Evolutionary conservation across 495 filamentous ascomycete species (phyloP).

Genomic region (Neurospora terricola): DNA sequence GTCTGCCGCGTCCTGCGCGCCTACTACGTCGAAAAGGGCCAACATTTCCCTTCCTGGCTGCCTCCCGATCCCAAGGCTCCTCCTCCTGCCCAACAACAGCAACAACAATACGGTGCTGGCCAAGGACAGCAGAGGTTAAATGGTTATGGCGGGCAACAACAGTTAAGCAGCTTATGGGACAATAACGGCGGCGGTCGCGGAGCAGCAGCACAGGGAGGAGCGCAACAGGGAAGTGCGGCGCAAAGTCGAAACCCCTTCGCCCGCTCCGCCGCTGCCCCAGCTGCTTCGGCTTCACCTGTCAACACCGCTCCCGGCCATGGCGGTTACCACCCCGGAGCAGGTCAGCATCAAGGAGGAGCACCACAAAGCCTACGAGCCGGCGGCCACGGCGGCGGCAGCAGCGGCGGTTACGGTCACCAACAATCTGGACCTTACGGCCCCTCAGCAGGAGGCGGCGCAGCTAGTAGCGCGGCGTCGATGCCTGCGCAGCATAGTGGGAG

Average conservation of each 20-base stretch:
- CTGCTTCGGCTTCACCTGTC: not conserved
- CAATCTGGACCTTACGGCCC: conserved; percentile 18
- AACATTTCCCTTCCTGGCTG: conserved; percentile 79
- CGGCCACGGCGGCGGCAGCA: not conserved
- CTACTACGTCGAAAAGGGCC: conserved; percentile 86
- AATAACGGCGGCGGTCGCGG: conserved; percentile 37
- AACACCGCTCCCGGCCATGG: conserved; percentile 39
- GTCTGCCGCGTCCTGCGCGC: conserved; percentile 89
- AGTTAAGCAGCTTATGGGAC: conserved; percentile 80
- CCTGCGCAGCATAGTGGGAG: not conserved
- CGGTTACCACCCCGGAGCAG: conserved; percentile 43
- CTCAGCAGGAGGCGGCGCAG: conserved; percentile 17
- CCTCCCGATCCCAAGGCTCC: conserved; percentile 72
- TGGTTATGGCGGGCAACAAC: conserved; percentile 17
- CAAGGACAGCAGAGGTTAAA: conserved; percentile 28
- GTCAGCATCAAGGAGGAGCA: conserved; percentile 46
- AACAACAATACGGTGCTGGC: conserved; percentile 36
- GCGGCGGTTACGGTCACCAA: conserved; percentile 13
- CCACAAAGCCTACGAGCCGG: conserved; percentile 41
- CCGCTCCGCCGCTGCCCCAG: conserved; percentile 1
- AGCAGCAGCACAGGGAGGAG: not conserved
- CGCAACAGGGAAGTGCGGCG: conserved; percentile 7
- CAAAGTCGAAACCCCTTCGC: conserved; percentile 16
- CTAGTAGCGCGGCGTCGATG: conserved; percentile 8
- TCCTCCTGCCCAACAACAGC: conserved; percentile 35